Evolutionary conservation across 371 early-diverging fungal genomes (phyloP).

Genomic region (Haplosporangium sp.): DNA sequence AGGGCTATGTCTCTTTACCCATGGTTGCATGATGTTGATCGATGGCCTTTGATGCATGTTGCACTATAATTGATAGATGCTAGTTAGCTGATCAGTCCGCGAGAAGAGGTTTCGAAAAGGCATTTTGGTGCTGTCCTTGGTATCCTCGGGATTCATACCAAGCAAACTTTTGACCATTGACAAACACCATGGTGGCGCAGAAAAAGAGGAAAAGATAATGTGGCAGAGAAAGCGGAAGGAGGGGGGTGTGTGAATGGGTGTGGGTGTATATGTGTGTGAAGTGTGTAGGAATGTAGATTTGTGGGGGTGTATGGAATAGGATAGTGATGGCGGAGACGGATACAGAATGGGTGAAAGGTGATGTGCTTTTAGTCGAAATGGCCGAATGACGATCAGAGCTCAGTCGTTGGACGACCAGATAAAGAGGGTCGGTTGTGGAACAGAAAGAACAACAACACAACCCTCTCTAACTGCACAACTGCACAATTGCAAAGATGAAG

Average conservation of each 20-base stretch:
- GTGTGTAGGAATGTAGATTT: neutral
- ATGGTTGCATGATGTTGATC: constrained; percentile 58
- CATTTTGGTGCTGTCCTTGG: neutral
- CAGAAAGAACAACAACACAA: no score
- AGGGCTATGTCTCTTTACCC: constrained; percentile 16
- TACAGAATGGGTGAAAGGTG: no score
- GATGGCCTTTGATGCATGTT: constrained; percentile 62
- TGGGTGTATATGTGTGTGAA: neutral
- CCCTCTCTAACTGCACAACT: no score
- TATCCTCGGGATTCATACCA: constrained; percentile 41
- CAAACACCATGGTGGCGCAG: constrained; percentile 43
- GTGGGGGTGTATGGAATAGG: neutral
- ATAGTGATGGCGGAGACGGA: neutral
- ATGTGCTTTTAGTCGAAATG: no score
- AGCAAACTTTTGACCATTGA: constrained; percentile 58
- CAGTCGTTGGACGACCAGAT: no score
- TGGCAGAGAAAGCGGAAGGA: neutral
- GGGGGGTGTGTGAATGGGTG: no score
- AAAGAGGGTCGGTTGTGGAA: no score
- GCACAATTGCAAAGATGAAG: no score
- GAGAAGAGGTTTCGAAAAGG: neutral
- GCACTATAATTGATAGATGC: constrained; percentile 22
- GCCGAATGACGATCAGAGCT: no score
- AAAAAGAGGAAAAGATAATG: neutral
- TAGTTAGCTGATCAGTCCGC: neutral